Percentiles rank a stretch among this genome's conserved stretches.
These are phyloP conservation scores for Casaregolazyma suthepensis DNA, from an alignment of 1,139 yeast genomes.

Conservation along the genomic window DNA sequence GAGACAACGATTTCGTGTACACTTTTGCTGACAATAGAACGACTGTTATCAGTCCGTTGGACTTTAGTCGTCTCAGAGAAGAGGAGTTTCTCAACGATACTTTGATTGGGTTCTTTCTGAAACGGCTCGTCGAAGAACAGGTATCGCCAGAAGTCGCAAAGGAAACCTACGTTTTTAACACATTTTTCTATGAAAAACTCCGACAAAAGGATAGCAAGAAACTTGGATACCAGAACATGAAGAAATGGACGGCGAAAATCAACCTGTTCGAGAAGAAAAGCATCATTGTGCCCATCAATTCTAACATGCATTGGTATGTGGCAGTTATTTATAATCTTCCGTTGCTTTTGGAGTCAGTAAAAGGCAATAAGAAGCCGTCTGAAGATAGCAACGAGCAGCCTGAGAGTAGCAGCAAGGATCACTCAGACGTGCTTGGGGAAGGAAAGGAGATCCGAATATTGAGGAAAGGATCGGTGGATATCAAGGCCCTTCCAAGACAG, in stretches of 20 bases:
- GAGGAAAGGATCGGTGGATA: slow-evolving; percentile 6
- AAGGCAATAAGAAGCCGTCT: not conserved
- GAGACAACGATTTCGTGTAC: slow-evolving; percentile 18
- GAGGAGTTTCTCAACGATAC: slow-evolving; percentile 39
- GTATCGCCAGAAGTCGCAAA: slow-evolving; percentile 8
- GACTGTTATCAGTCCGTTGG: slow-evolving; percentile 27
- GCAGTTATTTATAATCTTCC: slow-evolving; percentile 36
- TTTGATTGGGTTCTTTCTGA: slow-evolving; percentile 36
- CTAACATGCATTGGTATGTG: slow-evolving; percentile 77
- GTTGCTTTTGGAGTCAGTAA: slow-evolving; percentile 14
- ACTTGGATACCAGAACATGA: slow-evolving; percentile 56
- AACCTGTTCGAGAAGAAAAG: slow-evolving; percentile 56
- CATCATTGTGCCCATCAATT: slow-evolving; percentile 75
- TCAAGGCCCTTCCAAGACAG: slow-evolving; percentile 1
- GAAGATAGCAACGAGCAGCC: not conserved
- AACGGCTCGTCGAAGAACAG: slow-evolving; percentile 19
- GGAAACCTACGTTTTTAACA: slow-evolving; percentile 61
- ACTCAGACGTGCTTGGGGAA: not conserved
- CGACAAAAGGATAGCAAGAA: slow-evolving; percentile 27
- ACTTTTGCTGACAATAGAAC: slow-evolving; percentile 27
- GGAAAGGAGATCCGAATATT: slow-evolving; percentile 6
- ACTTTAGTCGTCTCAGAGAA: slow-evolving; percentile 32
- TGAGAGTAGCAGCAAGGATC: not conserved
- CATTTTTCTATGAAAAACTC: slow-evolving; percentile 75
- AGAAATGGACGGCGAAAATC: slow-evolving; percentile 72